Evolutionary conservation across 106 monocot genomes (phyloP), one percentile per base, ranked within the genome.

Genomic region (Vanilla planifolia): DNA sequence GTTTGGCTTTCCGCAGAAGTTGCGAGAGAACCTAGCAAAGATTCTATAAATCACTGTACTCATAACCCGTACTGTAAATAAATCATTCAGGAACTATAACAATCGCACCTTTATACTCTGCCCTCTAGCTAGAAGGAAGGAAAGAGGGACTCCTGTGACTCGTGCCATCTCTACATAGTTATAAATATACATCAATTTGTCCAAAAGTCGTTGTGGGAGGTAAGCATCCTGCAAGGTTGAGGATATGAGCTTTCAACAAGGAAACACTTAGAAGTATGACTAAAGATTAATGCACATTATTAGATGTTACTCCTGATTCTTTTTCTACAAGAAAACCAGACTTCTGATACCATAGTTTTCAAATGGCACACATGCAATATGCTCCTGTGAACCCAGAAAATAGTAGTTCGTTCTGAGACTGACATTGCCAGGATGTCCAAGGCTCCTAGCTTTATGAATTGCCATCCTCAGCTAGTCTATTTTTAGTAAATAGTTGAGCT

Each of bases 141-240:
- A 98, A 51, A 98, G 91, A 51, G 98, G 98, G 8, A 98, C 98
- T 39, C 98, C 98, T 25, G 98, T 98, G 37, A 98, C 98, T 59
- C 98, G 70, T 26, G 98, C 98, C 98, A 98, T 98, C 71, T 98
- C 98, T 64, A 98, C 98, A 78, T 98, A 92, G 67, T 98, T 98
- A 66, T 98, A 98, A 48, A 98, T 82, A 52, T 63, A 85, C 98
- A 98, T 98, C 57, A 98, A 61, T 63, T 98, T 98, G 72, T 98
- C 98, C 52, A 98, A 47, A 45, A 98, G 87, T 14, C 98, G 62
- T 72, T 98, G 98, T 7, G 98, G 98, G 71, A 98, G 91, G 75
- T 98, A 98, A 36, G 98, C 98, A 88, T 98, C 98, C 98, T 98
- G 72, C 32, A 66, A 15, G 41, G 60, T 60, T n/a, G 27, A 72